Evolutionary conservation across 192 early-diverging fungal species (phyloP), one percentile per base, ranked within the genome.

Genomic region (Fimicolochytrium jonesii): DNA sequence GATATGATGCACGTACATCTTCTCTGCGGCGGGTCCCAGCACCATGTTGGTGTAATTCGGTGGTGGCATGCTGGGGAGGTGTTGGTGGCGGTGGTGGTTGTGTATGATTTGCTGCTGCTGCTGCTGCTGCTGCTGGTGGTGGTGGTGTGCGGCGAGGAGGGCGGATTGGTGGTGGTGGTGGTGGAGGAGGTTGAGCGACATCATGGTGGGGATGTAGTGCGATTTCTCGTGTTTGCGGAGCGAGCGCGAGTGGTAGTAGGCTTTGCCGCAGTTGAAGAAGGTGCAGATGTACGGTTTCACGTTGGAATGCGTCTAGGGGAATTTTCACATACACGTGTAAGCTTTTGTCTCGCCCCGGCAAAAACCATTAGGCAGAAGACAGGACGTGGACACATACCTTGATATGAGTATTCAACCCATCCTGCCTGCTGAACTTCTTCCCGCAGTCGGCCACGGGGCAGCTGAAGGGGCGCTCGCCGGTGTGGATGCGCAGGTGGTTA

Each of bases 181-280:
- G 6, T 22, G 50, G 9, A 52, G 50, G 30, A 52, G 31, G 25
- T 31, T 31, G 7, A 52, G 23, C 26, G 7, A 30, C 50, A 52
- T 52, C 25, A 52, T 52, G 25, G 50, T 32, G 50, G 50, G 50
- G 6, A 31, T 49, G 56, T 23, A 39, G 48, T 74, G 72, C 10
- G 59, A 26, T 18, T 70, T 65, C 45, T 70, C 68, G 65, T 76
- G 74, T 49, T 76, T 76, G 23, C 71, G 49, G 35, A 76, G 64
- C 17, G 74, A 76, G 28, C 74, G 59, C 11, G 67, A 60, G 47
- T 76, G 74, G 58, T 67, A 76, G 63, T 76, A 76, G 28, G 74
- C 74, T 67, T 76, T 76, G 25, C 53, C 53, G 59, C 74, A 76
- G 45, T 34, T 35, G 17, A 68, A 41, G 41, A 66, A 45, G 20